Conservation (phyloP, 2,329 filamentous ascomycete genomes). For the Monilinia aucupariae region DNA sequence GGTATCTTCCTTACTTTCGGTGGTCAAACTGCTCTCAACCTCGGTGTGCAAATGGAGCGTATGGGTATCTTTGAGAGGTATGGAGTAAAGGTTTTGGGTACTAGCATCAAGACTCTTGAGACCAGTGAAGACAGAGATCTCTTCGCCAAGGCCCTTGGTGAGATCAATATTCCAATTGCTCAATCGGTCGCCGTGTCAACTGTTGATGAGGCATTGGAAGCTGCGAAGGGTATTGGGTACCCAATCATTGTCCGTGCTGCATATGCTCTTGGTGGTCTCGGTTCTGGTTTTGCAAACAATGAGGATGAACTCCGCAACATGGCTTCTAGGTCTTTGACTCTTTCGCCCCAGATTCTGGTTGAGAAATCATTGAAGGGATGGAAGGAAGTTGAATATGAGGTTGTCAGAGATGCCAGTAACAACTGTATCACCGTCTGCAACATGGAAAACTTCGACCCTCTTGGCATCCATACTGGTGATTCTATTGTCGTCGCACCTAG, state of each 20-base stretch:
- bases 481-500: constrained; percentile 96
- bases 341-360: constrained; percentile 93
- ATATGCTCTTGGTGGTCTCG: constrained; percentile 91
- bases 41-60: constrained; percentile 95
- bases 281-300: constrained; percentile 93
- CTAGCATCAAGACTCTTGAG: constrained; percentile 88
- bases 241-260: constrained; percentile 97
- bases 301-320: constrained; percentile 89
- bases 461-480: constrained; percentile 97
- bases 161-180: constrained; percentile 96
- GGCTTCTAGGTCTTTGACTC: constrained; percentile 83
- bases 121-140: constrained; percentile 93
- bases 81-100: constrained; percentile 91
- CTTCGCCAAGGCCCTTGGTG: constrained; percentile 90
- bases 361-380: constrained; percentile 99
- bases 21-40: constrained; percentile 92
- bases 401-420: constrained; percentile 92
- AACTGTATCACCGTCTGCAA: constrained; percentile 99
- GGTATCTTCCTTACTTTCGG: constrained; percentile 97
- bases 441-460: constrained; percentile 97
- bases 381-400: constrained; percentile 99
- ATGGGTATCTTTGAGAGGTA: constrained; percentile 94
- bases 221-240: constrained; percentile 83
- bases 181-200: constrained; percentile 91
- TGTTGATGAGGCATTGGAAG: constrained; percentile 84